Evolutionary conservation across 2,329 filamentous ascomycete species (phyloP), one percentile per base, ranked within the genome.

Genomic region (Saccharata proteae): DNA sequence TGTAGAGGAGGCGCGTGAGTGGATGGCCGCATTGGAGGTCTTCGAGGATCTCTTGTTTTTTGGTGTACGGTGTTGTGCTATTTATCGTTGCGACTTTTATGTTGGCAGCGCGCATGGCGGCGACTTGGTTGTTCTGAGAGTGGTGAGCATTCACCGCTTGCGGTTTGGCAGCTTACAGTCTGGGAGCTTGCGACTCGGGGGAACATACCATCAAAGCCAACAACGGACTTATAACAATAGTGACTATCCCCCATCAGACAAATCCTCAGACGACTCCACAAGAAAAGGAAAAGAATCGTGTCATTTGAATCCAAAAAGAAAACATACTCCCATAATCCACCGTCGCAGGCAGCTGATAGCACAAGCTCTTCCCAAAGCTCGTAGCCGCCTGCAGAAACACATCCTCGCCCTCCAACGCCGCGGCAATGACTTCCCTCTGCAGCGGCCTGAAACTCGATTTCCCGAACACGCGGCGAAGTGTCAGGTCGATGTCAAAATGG

Each of bases 351-450:
- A 94, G 67, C 52, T 94, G 86, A 51, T 88, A 94, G 59, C 88
- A 94, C 32, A 94, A 57, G 48, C 83, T 92, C 57, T 94, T 94
- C 24, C 86, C 88, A 53, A 94, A 94, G 7, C 79, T 83, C 3
- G 81, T 86, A 33, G 81, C 81, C 27, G 88, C 88, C 56, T 94
- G 88, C 1, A 96, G 70, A 49, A 93, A 94, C 25, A 96, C 80
- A 76, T 96, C 88, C 40, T 86, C 69, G 11, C 83, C 80, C 34
- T 80, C 73, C 6, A 94, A 65, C 3, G 82, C 81, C 6, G 83
- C 80, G 36, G 70, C 66, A 34, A 96, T 88, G 35, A 94, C 85
- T 47, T 96, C 85, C 37, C 82, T 74, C 51, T 94, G 88, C 21
- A 81, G 64, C 8, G 85, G 84, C 44, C 81, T 71, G 49, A 88